Conservation (phyloP, 805 yeast genomes). For the Candida morakotiae region DNA sequence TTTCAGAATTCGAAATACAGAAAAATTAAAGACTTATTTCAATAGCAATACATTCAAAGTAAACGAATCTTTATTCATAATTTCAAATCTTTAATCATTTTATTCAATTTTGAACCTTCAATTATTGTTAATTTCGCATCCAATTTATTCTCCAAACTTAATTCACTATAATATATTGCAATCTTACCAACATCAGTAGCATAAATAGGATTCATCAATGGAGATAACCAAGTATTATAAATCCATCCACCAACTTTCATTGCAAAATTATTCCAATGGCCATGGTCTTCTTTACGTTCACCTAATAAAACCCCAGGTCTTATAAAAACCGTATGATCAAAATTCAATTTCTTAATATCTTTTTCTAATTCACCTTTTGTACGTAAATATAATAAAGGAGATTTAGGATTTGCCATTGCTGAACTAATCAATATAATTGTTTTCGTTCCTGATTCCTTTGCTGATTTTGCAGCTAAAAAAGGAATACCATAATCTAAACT, state of each 20-base stretch:
- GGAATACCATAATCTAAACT: constrained; percentile 74
- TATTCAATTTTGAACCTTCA: constrained; percentile 16
- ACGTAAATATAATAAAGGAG: constrained; percentile 57
- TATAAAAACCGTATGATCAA: constrained; percentile 68
- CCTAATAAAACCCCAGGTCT: constrained; percentile 79
- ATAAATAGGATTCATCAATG: constrained; percentile 36
- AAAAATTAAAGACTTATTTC: too few species aligned
- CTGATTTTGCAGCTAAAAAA: constrained; percentile 63
- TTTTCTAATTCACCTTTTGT: constrained; percentile 78
- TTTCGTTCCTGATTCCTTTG: constrained; percentile 62
- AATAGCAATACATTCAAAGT: too few species aligned
- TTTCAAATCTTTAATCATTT: constrained; percentile 14
- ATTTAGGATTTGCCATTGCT: constrained; percentile 52
- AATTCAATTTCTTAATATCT: constrained; percentile 56
- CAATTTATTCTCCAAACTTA: constrained; percentile 11
- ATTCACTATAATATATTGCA: constrained; percentile 40
- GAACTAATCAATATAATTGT: constrained; percentile 69
- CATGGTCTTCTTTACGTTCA: constrained; percentile 44
- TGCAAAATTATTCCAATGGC: constrained; percentile 26
- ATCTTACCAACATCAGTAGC: constrained; percentile 66
- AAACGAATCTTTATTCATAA: too few species aligned
- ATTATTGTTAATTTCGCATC: constrained; percentile 19
- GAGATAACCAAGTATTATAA: constrained; percentile 12
- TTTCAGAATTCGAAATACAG: too few species aligned
- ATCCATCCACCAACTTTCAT: constrained; percentile 24